Conservation (phyloP, 352 stramenopile species). For the Phytopythium litorale region DNA sequence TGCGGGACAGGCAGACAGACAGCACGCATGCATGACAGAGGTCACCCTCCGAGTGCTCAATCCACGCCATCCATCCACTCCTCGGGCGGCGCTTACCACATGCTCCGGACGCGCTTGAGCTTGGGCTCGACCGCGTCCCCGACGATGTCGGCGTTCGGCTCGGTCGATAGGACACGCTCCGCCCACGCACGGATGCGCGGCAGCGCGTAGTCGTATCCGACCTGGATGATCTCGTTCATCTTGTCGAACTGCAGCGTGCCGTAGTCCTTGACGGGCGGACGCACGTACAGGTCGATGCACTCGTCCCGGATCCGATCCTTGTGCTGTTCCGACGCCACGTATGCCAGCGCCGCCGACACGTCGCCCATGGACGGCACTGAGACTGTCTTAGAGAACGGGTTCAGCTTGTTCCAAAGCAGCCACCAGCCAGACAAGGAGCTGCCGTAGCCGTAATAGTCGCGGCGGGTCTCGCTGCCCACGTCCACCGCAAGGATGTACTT, state of each 20-base stretch:
- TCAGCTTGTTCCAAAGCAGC: conserved; percentile 89
- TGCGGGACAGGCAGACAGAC: background rate
- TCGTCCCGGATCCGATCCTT: conserved; percentile 82
- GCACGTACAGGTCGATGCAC: conserved; percentile 87
- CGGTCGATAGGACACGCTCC: conserved; percentile 38
- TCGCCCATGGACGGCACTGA: conserved; percentile 92
- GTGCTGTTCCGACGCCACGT: conserved; percentile 89
- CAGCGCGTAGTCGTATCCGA: conserved; percentile 81
- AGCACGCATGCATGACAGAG: background rate
- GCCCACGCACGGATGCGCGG: conserved; percentile 65
- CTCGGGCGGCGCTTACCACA: background rate
- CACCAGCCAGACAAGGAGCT: conserved; percentile 86
- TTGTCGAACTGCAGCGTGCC: conserved; percentile 92
- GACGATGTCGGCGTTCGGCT: conserved; percentile 65
- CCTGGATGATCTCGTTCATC: conserved; percentile 88
- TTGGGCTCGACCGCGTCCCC: conserved; percentile 1
- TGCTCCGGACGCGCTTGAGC: conserved; percentile 4
- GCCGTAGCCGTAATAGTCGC: conserved; percentile 79
- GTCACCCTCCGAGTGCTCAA: background rate
- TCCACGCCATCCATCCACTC: background rate
- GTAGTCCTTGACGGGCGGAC: conserved; percentile 86
- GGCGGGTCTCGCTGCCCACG: conserved; percentile 77
- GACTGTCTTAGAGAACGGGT: conserved; percentile 86
- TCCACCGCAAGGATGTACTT: conserved; percentile 90
- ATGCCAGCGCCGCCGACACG: conserved; percentile 82